These are phyloP conservation scores for Thelonectria discophora DNA, from an alignment of 2,329 filamentous ascomycete species.

Conservation along the genomic window DNA sequence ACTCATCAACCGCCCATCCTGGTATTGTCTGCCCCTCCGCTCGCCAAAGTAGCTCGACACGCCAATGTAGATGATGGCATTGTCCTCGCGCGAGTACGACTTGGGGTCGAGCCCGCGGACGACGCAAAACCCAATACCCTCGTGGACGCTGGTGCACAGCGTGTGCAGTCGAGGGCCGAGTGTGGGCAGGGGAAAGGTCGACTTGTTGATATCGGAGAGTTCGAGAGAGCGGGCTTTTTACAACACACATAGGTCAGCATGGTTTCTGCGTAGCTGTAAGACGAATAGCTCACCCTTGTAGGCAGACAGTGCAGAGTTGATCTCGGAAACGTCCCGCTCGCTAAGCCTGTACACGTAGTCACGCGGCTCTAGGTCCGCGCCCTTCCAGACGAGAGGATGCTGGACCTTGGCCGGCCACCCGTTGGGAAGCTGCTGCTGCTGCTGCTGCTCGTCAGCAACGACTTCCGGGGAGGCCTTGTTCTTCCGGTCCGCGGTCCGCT, in stretches of 20 bases:
- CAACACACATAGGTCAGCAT: too few species aligned
- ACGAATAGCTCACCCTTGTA: too few species aligned
- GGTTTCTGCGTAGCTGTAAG: too few species aligned
- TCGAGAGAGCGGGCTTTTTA: not conserved
- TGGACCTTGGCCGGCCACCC: not conserved
- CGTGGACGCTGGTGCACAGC: conserved; percentile 61
- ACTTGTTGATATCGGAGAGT: not conserved
- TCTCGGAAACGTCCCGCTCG: not conserved
- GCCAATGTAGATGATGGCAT: conserved; percentile 66
- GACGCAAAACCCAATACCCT: conserved; percentile 66
- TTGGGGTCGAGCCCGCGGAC: conserved; percentile 63
- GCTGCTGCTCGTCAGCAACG: too few species aligned
- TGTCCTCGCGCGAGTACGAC: conserved; percentile 61
- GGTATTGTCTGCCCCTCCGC: conserved; percentile 60
- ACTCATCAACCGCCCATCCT: not conserved
- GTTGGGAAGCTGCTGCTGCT: not conserved
- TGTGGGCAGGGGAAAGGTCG: conserved; percentile 13
- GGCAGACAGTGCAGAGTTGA: not conserved
- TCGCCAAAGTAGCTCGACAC: conserved; percentile 64
- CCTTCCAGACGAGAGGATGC: conserved; percentile 10
- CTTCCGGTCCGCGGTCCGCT: not conserved
- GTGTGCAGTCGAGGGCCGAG: conserved; percentile 52
- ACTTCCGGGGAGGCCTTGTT: not conserved
- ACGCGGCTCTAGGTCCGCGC: not conserved
- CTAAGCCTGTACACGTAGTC: not conserved